phyloP scores from a whole-genome alignment of 179 eudicot genomes.

The Carnegiea gigantea region DNA sequence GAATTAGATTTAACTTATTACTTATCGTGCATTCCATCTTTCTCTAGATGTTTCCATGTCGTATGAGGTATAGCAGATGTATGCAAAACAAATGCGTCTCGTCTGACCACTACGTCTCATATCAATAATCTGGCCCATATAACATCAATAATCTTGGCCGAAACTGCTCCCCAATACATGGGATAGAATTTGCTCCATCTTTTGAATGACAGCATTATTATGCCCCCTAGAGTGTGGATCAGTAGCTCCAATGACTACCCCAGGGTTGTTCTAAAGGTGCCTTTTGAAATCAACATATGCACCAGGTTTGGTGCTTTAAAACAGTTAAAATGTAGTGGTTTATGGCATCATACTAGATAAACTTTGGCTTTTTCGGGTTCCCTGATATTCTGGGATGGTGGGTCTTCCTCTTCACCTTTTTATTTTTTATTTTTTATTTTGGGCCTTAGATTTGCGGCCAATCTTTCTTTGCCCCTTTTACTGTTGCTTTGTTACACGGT shows the following conservation, averaged over 20 bases:
- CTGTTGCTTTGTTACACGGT: slow-evolving; percentile 6
- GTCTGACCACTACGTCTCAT: too few relatives aligned
- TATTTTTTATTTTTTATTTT: not conserved
- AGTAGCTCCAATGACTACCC: slow-evolving; percentile 16
- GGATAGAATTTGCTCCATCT: slow-evolving; percentile 15
- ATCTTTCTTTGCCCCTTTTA: slow-evolving; percentile 3
- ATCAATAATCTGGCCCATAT: too few relatives aligned
- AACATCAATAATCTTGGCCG: not conserved
- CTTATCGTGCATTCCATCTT: too few relatives aligned
- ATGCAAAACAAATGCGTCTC: too few relatives aligned
- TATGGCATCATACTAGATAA: not conserved
- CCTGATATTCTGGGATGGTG: slow-evolving; percentile 28
- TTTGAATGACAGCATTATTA: slow-evolving; percentile 21
- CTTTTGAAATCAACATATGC: not conserved
- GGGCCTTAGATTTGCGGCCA: slow-evolving; percentile 4
- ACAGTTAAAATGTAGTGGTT: not conserved
- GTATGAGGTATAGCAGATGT: too few relatives aligned
- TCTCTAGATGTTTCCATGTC: too few relatives aligned
- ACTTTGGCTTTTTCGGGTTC: not conserved
- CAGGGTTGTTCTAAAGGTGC: slow-evolving; percentile 7
- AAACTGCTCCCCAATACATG: slow-evolving; percentile 16
- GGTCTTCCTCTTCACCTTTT: not conserved
- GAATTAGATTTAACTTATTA: too few relatives aligned
- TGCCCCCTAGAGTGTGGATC: slow-evolving; percentile 18
- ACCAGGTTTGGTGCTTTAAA: not conserved